Conservation (phyloP, 2,329 filamentous ascomycete genomes). For the Hypomyces rosellus region DNA sequence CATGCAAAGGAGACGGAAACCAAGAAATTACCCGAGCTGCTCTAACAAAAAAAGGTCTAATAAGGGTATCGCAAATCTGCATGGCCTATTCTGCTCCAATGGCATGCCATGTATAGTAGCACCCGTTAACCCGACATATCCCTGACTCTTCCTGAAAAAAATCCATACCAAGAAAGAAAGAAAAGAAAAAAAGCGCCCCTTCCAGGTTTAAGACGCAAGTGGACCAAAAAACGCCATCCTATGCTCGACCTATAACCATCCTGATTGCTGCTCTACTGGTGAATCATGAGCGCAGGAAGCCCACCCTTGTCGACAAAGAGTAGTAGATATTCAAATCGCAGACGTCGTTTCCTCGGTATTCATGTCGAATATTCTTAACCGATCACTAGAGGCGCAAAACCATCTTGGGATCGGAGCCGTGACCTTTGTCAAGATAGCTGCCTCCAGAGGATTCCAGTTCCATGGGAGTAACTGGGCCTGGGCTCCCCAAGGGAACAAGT, state of each 20-base stretch:
- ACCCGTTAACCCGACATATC: too few relatives aligned
- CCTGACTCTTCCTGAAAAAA: too few relatives aligned
- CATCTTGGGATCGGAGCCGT: neutral
- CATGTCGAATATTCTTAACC: neutral
- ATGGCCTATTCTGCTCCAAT: neutral
- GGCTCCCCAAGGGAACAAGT: constrained; percentile 49
- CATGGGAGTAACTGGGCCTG: constrained; percentile 57
- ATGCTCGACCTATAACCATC: neutral
- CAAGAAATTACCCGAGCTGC: neutral
- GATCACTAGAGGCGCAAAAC: neutral
- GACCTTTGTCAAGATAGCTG: constrained; percentile 30
- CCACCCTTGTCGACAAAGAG: neutral
- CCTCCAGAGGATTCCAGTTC: constrained; percentile 39
- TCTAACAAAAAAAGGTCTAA: neutral
- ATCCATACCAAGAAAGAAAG: too few relatives aligned
- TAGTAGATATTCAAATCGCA: neutral
- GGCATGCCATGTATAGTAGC: neutral
- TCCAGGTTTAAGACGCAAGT: neutral
- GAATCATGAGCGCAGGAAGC: neutral
- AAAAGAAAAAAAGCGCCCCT: neutral
- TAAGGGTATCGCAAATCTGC: constrained; percentile 2
- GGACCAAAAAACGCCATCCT: neutral
- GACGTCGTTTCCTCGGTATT: neutral
- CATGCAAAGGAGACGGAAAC: too few relatives aligned
- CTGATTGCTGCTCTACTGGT: too few relatives aligned